Base-by-base conservation (phyloP, 768 basidiomycete species). In the Hygrocybe coccinea region DNA sequence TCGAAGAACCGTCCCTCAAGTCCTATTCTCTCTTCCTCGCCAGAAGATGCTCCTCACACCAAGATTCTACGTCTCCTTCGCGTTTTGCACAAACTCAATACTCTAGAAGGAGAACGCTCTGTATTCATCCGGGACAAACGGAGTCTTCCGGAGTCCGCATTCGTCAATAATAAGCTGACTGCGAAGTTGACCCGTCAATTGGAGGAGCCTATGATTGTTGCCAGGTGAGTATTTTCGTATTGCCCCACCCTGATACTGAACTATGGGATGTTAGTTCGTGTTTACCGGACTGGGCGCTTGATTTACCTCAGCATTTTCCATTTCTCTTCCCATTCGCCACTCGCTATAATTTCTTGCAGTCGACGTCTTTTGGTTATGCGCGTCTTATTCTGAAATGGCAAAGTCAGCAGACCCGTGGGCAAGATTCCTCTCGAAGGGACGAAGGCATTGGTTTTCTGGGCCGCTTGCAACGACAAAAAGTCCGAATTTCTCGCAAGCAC, bases 281-380 rank as follows among this genome's bases (percentile, higher is more conserved):
- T 71, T 74, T 98, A 3, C 97, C 97, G 5, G 94, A 97, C 65
- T 99, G 97, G 97, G 91, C 95, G 0, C 74, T 94, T 43, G 95
- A 98, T 67, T 80, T 99, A 5, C 94, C 95, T 1, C 91, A 91
- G 64, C 88, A 94, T 64, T 99, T 97, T 80, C 90, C 95, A 0
- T 99, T 99, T 84, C 80, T 99, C 9, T 98, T 99, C 81, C 97
- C 97, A 0, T 98, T 99, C 71, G 89, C 95, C 19, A 97, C 95
- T 11, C 91, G 97, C 33, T 98, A 94, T 73, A 89, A 89, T 62
- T 98, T 97, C 81, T 76, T 99, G 7, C 95, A 98, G 70, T 95
- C 93, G 2, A 97, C 95, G 0, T 95, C 95, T 1, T 98, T 98
- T 63, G 97, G 97, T 49, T 97, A 97, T 68, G 92, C 93, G 0